Percentiles rank a stretch among this genome's conserved stretches.
These are phyloP conservation scores for Exophiala alcalophila DNA, from an alignment of 2,329 filamentous ascomycete genomes.

Conservation along the genomic window DNA sequence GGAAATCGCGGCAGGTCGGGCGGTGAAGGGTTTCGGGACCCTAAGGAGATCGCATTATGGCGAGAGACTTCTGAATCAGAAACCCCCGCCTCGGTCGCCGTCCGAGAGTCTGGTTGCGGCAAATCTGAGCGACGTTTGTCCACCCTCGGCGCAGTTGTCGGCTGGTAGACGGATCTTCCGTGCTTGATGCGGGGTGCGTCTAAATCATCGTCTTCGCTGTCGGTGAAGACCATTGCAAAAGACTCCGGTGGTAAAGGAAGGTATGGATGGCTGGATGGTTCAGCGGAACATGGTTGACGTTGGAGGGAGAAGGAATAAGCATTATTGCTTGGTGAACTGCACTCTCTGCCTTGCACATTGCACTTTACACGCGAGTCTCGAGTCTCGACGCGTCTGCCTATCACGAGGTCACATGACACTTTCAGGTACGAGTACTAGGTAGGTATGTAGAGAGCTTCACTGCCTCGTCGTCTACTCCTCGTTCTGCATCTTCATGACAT, in stretches of 20 bases:
- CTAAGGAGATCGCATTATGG: not conserved
- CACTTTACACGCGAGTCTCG: no score
- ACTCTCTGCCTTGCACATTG: no score
- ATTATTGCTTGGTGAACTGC: no score
- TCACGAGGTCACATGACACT: constrained; percentile 6
- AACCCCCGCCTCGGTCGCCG: constrained; percentile 4
- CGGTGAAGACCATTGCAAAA: constrained; percentile 20
- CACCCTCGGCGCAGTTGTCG: constrained; percentile 4
- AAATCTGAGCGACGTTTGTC: constrained; percentile 1
- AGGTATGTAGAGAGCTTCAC: no score
- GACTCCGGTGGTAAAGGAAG: not conserved
- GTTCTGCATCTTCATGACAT: not conserved
- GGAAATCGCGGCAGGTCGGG: constrained; percentile 4
- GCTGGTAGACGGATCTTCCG: not conserved
- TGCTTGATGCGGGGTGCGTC: constrained; percentile 14
- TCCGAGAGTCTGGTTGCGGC: not conserved
- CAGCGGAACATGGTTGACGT: no score
- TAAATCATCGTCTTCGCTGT: constrained; percentile 27
- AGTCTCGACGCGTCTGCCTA: no score
- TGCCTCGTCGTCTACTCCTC: no score
- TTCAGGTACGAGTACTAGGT: no score
- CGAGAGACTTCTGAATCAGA: no score
- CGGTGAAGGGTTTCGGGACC: constrained; percentile 1
- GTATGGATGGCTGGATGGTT: no score
- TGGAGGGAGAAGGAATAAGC: no score